Evolutionary conservation across 2,329 filamentous ascomycete genomes (phyloP).

Genomic region (Claviceps digitariae): DNA sequence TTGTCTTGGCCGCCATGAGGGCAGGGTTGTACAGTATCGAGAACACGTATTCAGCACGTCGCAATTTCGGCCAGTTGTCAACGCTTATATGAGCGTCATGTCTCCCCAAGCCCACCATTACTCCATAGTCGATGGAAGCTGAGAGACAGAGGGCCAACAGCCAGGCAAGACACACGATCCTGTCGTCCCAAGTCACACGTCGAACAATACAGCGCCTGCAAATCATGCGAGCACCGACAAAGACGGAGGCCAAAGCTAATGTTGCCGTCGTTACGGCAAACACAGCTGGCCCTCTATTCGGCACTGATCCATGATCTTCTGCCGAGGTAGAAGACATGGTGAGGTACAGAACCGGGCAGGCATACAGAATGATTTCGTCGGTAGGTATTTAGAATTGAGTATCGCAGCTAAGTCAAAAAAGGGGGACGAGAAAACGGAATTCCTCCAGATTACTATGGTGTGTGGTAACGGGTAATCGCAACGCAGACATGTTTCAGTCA

Average conservation of each 20-base stretch:
- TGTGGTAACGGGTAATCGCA: not conserved
- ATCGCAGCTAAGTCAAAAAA: not conserved
- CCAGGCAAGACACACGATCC: conserved; percentile 71
- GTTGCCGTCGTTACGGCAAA: conserved; percentile 59
- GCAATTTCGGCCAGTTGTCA: conserved; percentile 36
- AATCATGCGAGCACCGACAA: conserved; percentile 61
- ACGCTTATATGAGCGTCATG: conserved; percentile 47
- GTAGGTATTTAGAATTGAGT: not conserved
- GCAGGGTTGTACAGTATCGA: conserved; percentile 67
- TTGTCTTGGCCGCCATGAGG: conserved; percentile 82
- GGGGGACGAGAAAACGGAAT: no score
- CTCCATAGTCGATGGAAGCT: conserved; percentile 51
- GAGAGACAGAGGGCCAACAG: conserved; percentile 53
- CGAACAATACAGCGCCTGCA: conserved; percentile 62
- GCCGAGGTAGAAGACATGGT: conserved; percentile 6
- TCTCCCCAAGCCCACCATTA: conserved; percentile 51
- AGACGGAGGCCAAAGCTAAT: conserved; percentile 55
- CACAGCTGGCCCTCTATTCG: conserved; percentile 45
- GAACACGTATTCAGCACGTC: conserved; percentile 49
- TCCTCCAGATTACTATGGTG: not conserved
- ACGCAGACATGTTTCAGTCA: conserved; percentile 1
- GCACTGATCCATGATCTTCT: conserved; percentile 12
- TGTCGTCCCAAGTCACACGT: conserved; percentile 63
- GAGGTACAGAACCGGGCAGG: not conserved
- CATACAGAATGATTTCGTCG: not conserved